These are phyloP conservation scores for Boletus subparvulus DNA, from an alignment of 768 basidiomycete species.

Conservation along the genomic window DNA sequence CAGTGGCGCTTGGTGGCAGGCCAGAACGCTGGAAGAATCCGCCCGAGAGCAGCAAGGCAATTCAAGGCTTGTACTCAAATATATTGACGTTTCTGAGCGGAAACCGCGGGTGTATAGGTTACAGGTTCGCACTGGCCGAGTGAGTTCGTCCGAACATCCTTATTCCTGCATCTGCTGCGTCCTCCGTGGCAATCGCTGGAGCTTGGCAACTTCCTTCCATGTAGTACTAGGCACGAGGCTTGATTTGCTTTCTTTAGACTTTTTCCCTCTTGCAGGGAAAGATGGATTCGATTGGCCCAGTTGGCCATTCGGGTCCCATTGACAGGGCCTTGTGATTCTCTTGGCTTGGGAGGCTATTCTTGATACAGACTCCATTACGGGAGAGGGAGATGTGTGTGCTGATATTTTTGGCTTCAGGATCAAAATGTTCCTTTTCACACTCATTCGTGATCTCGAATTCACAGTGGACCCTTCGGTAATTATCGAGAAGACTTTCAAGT, in stretches of 20 bases:
- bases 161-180: slow-evolving; percentile 8
- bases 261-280: slow-evolving; percentile 10
- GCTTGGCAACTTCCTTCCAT: slow-evolving; percentile 8
- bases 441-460: slow-evolving; percentile 58
- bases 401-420: slow-evolving; percentile 44
- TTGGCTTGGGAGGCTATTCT: slow-evolving; percentile 1
- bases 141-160: slow-evolving; percentile 35
- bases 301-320: neutral
- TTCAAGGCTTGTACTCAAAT: slow-evolving; percentile 54
- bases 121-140: slow-evolving; percentile 60
- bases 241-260: slow-evolving; percentile 25
- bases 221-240: slow-evolving; percentile 7
- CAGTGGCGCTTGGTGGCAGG: slow-evolving; percentile 31
- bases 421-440: slow-evolving; percentile 59
- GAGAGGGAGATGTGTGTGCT: slow-evolving; percentile 3
- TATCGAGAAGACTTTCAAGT: slow-evolving; percentile 67
- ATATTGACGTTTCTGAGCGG: slow-evolving; percentile 59
- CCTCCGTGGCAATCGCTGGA: slow-evolving; percentile 9
- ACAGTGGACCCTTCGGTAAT: slow-evolving; percentile 49
- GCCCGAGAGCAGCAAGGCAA: slow-evolving; percentile 35
- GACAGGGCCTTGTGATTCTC: neutral
- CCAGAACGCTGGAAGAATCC: slow-evolving; percentile 54
- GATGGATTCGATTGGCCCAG: slow-evolving; percentile 5
- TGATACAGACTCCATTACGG: neutral
- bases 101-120: slow-evolving; percentile 61